These are phyloP conservation scores for Aspergillus fructus DNA, from an alignment of 2,329 filamentous ascomycete genomes.

Conservation along the genomic window DNA sequence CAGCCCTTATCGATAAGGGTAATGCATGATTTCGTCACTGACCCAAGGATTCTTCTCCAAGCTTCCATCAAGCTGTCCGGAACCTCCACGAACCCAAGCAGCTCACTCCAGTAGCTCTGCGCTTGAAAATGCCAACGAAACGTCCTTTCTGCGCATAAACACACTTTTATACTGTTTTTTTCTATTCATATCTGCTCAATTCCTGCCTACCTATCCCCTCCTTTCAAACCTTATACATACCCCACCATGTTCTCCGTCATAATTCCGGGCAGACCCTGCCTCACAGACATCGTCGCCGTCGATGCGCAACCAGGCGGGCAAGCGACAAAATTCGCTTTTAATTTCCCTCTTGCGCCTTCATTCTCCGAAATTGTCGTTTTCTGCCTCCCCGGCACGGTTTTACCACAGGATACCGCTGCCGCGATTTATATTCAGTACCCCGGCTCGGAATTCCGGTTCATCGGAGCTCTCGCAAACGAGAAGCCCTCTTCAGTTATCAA, in stretches of 20 bases:
- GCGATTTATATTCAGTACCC: constrained; percentile 85
- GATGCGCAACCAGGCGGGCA: constrained; percentile 55
- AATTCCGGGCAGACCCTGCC: constrained; percentile 59
- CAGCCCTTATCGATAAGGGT: constrained; percentile 32
- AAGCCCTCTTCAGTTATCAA: constrained; percentile 94
- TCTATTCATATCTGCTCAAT: neutral
- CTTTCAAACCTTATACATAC: neutral
- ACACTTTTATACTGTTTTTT: neutral
- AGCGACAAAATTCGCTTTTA: constrained; percentile 63
- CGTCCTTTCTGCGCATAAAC: neutral
- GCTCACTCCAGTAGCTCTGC: constrained; percentile 8
- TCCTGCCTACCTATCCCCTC: neutral
- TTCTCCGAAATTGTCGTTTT: constrained; percentile 83
- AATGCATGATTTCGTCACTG: constrained; percentile 27
- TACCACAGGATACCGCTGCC: constrained; percentile 76
- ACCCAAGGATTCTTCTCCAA: constrained; percentile 20
- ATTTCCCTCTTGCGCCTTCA: constrained; percentile 61
- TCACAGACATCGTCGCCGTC: constrained; percentile 54
- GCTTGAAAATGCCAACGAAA: neutral
- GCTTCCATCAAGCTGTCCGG: constrained; percentile 22
- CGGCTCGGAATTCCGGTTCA: constrained; percentile 70
- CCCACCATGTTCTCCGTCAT: constrained; percentile 60
- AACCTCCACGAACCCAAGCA: constrained; percentile 14
- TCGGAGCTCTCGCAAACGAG: constrained; percentile 84
- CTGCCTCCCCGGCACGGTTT: constrained; percentile 71